Evolutionary conservation across 2,329 filamentous ascomycete species (phyloP), one percentile per base, ranked within the genome.

Genomic region (Teratosphaeria pseudoeucalypti): DNA sequence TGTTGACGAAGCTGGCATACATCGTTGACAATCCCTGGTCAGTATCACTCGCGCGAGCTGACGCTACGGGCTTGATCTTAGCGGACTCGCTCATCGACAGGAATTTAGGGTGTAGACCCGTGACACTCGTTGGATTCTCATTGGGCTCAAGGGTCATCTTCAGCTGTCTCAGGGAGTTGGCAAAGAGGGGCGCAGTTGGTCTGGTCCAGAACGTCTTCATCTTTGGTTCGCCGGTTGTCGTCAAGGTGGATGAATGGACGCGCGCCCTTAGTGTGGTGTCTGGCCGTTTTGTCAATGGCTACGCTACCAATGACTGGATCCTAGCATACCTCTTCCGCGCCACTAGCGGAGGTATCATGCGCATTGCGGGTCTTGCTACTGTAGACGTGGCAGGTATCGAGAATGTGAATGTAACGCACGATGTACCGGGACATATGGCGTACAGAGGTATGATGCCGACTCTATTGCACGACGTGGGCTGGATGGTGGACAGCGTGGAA

Each of bases 21-120:
- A 81, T 99, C 23, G 96, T 99, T 65, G 94, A 99, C 74, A 99
- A 99, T 70, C 94, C 94, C 0, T 99, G 94, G 94, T 90, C 88
- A 29, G 92, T 96, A n/a, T 97, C 94, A 1, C 82, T 96, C 56
- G 90, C 94, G 68, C 85, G 94, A 67, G 94, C 94, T 34, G 92
- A 88, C 68, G 82, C 89, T 59, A 90, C 92, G 7, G 94, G 94
- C 2, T 82, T 96, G 54, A 95, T 99, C 71, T 81, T 99, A 58
- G 94, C 94, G 1, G 94, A 99, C 73, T 96, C 92, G 0, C 79
- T 99, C 37, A 89, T 95, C 62, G 91, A 96, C 67, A 85, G 91
- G 55, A 96, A 95, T 70, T 79, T 99, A 23, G 94, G 94, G 16
- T 90, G 91, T 6, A 83, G 94, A 32, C 94, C 94, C 0, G 86